Evolutionary conservation across 768 basidiomycete genomes (phyloP), one percentile per base, ranked within the genome.

Genomic region (Suillus luteus): DNA sequence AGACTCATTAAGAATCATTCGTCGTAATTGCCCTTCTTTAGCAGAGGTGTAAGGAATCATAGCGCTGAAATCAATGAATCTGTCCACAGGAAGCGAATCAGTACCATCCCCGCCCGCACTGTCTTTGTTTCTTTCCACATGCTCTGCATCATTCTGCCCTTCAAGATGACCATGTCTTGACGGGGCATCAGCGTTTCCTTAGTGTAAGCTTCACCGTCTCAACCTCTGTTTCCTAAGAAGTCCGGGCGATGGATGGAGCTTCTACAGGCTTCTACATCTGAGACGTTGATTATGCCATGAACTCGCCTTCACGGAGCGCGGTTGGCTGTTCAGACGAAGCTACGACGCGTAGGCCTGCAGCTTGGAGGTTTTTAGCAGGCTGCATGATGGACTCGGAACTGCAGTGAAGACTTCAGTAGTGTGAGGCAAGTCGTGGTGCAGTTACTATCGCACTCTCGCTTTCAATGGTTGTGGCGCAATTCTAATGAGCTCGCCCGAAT

Each of bases 371-470:
- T 80, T 82, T 11, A 82, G 51, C 0, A 83, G 67, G 2, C 73
- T 40, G 85, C 83, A 77, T 95, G 96, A 22, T 93, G 90, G 63
- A 88, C 82, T 33, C 81, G 74, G 79, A 93, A 95, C 89, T 92
- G 73, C 5, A 5, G 31, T 33, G 17, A 35, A 10, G 24, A 37
- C 44, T 44, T 43, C 44, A 64, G 41, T 51, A 63, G n/a, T 67
- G 59, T 27, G 48, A 44, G 11, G 49, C 49, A 17, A 27, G 8
- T 24, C 15, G 24, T 27, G 1, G 15, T 10, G 27, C 24, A 51
- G 15, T 27, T 49, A 5, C 24, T 48, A 22, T 48, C 46, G 24
- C 12, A 24, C 24, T 24, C 11, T 44, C 9, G 9, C n/a, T 22
- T 48, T 1, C 22, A 49, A 49, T 49, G 24, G 49, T 27, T 49